These are phyloP conservation scores for Andrographis paniculata DNA, from an alignment of 305 asterid genomes.

Conservation along the genomic window DNA sequence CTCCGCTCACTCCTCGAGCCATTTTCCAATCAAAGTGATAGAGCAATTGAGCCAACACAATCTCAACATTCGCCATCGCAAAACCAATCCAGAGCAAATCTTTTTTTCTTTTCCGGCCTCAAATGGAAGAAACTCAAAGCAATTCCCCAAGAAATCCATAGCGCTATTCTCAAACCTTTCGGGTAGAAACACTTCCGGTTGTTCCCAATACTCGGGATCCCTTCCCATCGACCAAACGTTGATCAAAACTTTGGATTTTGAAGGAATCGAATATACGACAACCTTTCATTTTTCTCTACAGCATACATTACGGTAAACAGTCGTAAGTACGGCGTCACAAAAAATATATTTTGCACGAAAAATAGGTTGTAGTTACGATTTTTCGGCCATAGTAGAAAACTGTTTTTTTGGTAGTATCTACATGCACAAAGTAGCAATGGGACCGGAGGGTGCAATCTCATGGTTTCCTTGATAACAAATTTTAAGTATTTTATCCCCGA, in stretches of 20 bases:
- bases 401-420: too few species aligned
- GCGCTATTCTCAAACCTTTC: constrained; percentile 15
- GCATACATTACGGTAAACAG: too few species aligned
- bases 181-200: constrained; percentile 12
- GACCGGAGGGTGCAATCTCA: constrained; percentile 17
- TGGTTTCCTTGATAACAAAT: constrained; percentile 14
- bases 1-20: constrained; percentile 16
- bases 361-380: too few species aligned
- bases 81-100: constrained; percentile 22
- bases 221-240: constrained; percentile 18
- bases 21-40: constrained; percentile 20
- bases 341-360: too few species aligned
- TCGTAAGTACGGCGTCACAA: too few species aligned
- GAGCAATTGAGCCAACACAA: constrained; percentile 16
- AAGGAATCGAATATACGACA: constrained; percentile 12
- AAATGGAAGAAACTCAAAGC: constrained; percentile 14
- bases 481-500: constrained; percentile 11
- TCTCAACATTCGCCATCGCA: constrained; percentile 15
- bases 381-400: too few species aligned
- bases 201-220: constrained; percentile 15
- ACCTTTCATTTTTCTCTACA: constrained; percentile 15
- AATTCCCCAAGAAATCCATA: constrained; percentile 17
- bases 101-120: constrained; percentile 14
- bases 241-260: constrained; percentile 11
- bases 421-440: constrained; percentile 18